A percentile compares a stretch with the other conserved stretches of the same genome.
Evolutionary conservation across 768 basidiomycete genomes (phyloP).

Genomic region (Lepiota venenata): DNA sequence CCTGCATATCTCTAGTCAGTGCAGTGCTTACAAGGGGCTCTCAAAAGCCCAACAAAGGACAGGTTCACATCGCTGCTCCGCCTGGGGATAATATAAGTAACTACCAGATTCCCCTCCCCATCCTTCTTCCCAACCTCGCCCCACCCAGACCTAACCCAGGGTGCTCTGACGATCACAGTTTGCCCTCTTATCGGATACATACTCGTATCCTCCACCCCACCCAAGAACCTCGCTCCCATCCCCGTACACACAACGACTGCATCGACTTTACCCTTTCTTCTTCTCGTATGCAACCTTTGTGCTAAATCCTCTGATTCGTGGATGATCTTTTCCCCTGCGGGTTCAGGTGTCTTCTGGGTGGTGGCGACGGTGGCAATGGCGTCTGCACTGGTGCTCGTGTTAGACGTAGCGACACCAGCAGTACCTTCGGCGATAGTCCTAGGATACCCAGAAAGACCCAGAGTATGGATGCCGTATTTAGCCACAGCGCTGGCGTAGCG

Average conservation of each 20-base stretch:
- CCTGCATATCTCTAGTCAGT: no score
- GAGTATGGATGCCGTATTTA: slow-evolving; percentile 4
- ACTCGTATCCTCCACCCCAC: slow-evolving; percentile 76
- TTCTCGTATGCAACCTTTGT: slow-evolving; percentile 6
- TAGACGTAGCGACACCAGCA: no score
- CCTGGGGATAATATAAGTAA: slow-evolving; percentile 65
- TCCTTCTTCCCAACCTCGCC: slow-evolving; percentile 32
- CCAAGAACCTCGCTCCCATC: slow-evolving; percentile 67
- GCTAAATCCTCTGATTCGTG: neutral
- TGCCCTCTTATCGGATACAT: slow-evolving; percentile 84
- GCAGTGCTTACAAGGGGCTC: neutral
- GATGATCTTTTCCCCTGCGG: neutral
- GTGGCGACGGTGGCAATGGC: no score
- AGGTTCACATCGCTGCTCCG: slow-evolving; percentile 46
- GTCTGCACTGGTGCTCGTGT: no score
- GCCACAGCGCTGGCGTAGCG: slow-evolving; percentile 6
- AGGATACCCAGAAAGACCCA: neutral
- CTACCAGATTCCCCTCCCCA: slow-evolving; percentile 30
- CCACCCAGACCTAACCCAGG: slow-evolving; percentile 57
- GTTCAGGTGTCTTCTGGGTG: no score
- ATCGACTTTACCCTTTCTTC: slow-evolving; percentile 17
- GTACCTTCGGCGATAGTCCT: neutral
- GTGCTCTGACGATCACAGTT: slow-evolving; percentile 72
- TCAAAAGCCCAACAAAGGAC: no score
- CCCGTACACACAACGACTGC: slow-evolving; percentile 73